Base-by-base conservation (phyloP, 2,329 filamentous ascomycete genomes). In the Fusarium pseudocircinatum region DNA sequence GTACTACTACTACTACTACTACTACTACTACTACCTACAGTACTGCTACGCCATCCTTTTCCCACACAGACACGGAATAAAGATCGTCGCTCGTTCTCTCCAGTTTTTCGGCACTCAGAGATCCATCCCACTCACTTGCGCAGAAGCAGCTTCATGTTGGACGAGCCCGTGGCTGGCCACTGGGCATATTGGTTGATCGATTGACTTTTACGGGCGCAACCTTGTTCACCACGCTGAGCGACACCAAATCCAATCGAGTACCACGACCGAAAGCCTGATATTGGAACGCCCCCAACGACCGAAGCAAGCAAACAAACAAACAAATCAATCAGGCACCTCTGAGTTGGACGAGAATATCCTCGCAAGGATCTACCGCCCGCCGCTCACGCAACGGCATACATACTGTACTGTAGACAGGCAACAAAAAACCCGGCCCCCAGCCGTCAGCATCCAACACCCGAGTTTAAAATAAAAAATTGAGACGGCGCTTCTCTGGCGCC, bases 151-250 rank as follows among this genome's bases (percentile, higher is more conserved):
- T 72, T 72, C 59, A 64, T 70, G 61, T 58, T 70, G 59, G 65
- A 75, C 65, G 49, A 72, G 60, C 63, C 73, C 64, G 75, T 77
- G 75, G 73, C 75, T 71, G 75, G 75, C 68, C 75, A 74, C 66
- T 56, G 62, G 75, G 73, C 56, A 65, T 30, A 65, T 56, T 50
- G 37, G 63, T 44, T 64, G 40, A 39, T 60, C 39, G 37, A 30
- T 44, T 46, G 32, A 58, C 54, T 62, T n/a, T 44, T 61, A 60
- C 36, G 39, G 63, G 46, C 67, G 63, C 58, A 62, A 70, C 66
- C 47, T 32, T 58, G 54, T 37, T 42, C 40, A 59, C 46, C 32
- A 32, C 49, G 6, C 24, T 40, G 57, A 67, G 44, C 60, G 43
- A 70, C 47, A 46, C 53, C 64, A 39, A 53, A 39, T 53, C 50